These are phyloP conservation scores for Melampsora occidentalis DNA, from an alignment of 1,284 basidiomycete genomes.

Conservation along the genomic window DNA sequence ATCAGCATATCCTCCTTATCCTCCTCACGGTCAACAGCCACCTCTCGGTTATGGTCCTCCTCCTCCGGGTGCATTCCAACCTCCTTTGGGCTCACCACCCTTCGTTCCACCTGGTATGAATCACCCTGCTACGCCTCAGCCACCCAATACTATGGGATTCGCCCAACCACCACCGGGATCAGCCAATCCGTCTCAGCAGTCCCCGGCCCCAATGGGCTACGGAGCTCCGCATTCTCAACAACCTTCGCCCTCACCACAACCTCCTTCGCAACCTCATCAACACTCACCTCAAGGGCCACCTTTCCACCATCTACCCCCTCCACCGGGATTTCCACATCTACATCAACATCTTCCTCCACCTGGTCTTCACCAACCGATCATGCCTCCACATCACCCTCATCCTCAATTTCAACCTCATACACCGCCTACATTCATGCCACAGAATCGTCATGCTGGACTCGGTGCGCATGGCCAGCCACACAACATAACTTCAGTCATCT, in stretches of 20 bases:
- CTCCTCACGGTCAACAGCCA: conserved; percentile 14
- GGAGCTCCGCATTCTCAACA: neutral
- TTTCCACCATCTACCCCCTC: conserved; percentile 38
- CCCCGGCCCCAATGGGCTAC: conserved; percentile 17
- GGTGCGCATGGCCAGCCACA: conserved; percentile 39
- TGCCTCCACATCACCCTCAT: neutral
- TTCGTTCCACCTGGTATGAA: conserved; percentile 21
- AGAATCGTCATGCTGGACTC: conserved; percentile 39
- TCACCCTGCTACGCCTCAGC: neutral
- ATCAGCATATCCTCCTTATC: conserved; percentile 37
- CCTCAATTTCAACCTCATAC: conserved; percentile 37
- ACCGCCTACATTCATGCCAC: conserved; percentile 22
- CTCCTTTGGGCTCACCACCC: conserved; percentile 11
- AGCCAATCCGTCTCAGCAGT: conserved; percentile 5
- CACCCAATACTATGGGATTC: conserved; percentile 13
- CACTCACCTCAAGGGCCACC: neutral
- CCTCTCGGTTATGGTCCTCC: conserved; percentile 25
- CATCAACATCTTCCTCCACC: conserved; percentile 40
- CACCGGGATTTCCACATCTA: conserved; percentile 36
- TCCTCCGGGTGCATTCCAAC: conserved; percentile 6
- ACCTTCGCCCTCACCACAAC: conserved; percentile 2
- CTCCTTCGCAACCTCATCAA: neutral
- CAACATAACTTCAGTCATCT: conserved; percentile 22
- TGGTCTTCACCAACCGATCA: conserved; percentile 11
- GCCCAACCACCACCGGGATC: conserved; percentile 14